Evolutionary conservation across 2,329 filamentous ascomycete species (phyloP), one percentile per base, ranked within the genome.

Genomic region (Hymenoscyphus fraxineus): DNA sequence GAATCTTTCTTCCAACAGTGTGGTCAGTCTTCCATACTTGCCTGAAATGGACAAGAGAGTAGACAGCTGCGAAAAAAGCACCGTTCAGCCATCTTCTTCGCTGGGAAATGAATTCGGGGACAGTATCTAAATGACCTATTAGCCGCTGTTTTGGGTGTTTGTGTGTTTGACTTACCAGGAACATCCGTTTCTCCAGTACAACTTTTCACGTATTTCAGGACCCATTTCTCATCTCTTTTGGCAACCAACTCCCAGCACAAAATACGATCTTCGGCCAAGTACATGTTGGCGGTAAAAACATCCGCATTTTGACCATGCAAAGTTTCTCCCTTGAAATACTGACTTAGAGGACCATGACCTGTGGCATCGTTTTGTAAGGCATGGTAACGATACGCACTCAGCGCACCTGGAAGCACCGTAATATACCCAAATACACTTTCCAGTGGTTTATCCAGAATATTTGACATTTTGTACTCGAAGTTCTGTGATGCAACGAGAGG

Each of bases 401-500:
- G 84, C 0, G 95, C 95, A 77, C 95, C 96, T 0, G 95, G 96
- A 69, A 99, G 80, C 71, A 99, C 95, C 6, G 94, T 98, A 71
- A 99, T 99, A 76, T 98, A 99, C 1, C 95, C 95, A 76, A 99
- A 99, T 0, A 97, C 94, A 0, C 92, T 97, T 77, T 99, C 95
- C 1, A 99, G 81, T 0, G 95, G 95, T 77, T 99, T 99, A 76
- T 99, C 95, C 32, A 99, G 83, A 73, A 99, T 99, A 73, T 99
- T 99, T 51, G 93, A 97, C 92, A 99, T 97, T 78, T 99, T 99
- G 82, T 99, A 99, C 80, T 99, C 95, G 71, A 99, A 99, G 76
- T 99, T 99, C 73, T 99, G 95, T 57, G 93, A 96, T 0, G 95
- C 95, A 16, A 99, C 94, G 6, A 99, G 82, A 0, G 95, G 95